phyloP scores from a whole-genome alignment of 768 basidiomycete species.

The Candolleomyces efflorescens region DNA sequence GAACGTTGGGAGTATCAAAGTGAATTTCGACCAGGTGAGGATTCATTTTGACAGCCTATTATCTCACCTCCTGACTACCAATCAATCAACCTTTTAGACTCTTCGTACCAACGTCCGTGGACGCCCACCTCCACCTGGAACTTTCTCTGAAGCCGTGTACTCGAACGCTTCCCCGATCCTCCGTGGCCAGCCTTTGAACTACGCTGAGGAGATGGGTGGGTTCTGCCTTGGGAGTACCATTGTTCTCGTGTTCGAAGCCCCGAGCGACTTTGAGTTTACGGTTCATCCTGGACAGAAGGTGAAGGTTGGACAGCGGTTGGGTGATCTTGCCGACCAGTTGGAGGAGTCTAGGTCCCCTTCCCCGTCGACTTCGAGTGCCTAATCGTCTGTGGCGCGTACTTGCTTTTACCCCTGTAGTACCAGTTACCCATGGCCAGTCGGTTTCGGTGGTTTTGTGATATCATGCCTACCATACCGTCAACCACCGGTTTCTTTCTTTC shows the following conservation, averaged over 20 bases:
- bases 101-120: constrained; percentile 88
- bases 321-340: constrained; percentile 43
- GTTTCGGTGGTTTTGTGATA: no score
- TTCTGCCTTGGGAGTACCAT: constrained; percentile 95
- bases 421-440: no score
- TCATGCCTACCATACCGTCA: no score
- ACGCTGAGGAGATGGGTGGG: constrained; percentile 96
- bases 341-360: constrained; percentile 13
- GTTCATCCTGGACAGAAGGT: constrained; percentile 80
- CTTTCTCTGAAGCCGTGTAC: constrained; percentile 92
- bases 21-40: constrained; percentile 86
- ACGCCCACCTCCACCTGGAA: constrained; percentile 69
- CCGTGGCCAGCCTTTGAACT: constrained; percentile 79
- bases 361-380: no score
- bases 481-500: no score
- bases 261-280: constrained; percentile 72
- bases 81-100: constrained; percentile 38
- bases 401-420: no score
- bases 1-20: constrained; percentile 93
- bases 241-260: constrained; percentile 96
- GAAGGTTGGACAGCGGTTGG: constrained; percentile 80
- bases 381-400: no score
- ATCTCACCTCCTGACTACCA: constrained; percentile 1
- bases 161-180: constrained; percentile 77
- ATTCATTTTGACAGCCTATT: constrained; percentile 3